Evolutionary conservation across 2,329 filamentous ascomycete genomes (phyloP).

Genomic region (Cytospora schulzeri): DNA sequence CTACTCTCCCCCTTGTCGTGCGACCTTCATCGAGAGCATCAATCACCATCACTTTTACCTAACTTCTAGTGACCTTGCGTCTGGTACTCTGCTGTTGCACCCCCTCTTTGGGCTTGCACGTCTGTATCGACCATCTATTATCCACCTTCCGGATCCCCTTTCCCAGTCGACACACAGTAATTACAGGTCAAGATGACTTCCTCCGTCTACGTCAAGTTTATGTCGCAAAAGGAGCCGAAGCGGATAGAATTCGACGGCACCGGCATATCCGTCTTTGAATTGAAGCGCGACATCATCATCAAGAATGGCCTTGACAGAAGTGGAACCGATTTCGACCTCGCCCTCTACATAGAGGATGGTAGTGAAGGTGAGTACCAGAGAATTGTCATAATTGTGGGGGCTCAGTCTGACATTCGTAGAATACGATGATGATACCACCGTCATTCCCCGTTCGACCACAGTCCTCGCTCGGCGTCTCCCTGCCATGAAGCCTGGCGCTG

Average conservation of each 20-base stretch:
- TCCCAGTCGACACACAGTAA: constrained; percentile 18
- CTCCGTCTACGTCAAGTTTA: constrained; percentile 99
- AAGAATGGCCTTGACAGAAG: constrained; percentile 86
- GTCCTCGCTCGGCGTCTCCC: constrained; percentile 88
- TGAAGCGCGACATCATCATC: constrained; percentile 97
- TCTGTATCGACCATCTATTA: constrained; percentile 21
- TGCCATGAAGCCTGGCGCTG: constrained; percentile 80
- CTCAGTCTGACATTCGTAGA: constrained; percentile 53
- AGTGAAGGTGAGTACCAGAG: constrained; percentile 74
- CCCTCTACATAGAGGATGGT: constrained; percentile 90
- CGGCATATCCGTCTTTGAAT: constrained; percentile 95
- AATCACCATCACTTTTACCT: constrained; percentile 27
- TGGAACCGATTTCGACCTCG: constrained; percentile 92
- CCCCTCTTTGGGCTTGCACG: constrained; percentile 8
- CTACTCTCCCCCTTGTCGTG: constrained; percentile 20
- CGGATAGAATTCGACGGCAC: constrained; percentile 97
- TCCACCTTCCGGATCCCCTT: not conserved
- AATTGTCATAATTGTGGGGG: not conserved
- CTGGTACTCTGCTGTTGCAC: constrained; percentile 15
- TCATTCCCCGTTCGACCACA: constrained; percentile 92
- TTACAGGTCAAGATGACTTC: constrained; percentile 72
- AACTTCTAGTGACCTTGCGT: constrained; percentile 20
- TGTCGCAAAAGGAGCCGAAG: constrained; percentile 93
- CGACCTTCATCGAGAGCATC: constrained; percentile 16
- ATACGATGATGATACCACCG: constrained; percentile 97